phyloP scores from a whole-genome alignment of 2,329 filamentous ascomycete genomes.

The Phyllachora maydis region DNA sequence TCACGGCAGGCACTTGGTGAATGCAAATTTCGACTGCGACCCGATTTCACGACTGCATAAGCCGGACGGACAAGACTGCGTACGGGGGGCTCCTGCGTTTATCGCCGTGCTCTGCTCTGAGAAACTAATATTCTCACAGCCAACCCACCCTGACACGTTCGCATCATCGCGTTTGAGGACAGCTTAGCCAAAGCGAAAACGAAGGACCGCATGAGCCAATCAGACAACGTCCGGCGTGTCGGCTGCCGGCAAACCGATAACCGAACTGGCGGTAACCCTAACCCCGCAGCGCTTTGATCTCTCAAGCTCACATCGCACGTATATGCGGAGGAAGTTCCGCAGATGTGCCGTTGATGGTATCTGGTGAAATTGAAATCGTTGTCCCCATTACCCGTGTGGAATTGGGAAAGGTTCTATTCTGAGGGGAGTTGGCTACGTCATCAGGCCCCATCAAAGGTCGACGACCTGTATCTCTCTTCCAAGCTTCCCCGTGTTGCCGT shows the following conservation, averaged over 20 bases:
- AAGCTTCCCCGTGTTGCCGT: conserved; percentile 27
- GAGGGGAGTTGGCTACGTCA: too few relatives aligned
- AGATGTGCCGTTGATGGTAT: conserved; percentile 57
- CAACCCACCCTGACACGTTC: conserved; percentile 1
- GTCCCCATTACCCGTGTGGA: conserved; percentile 69
- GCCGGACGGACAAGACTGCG: too few relatives aligned
- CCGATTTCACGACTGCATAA: too few relatives aligned
- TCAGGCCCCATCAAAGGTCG: conserved; percentile 14
- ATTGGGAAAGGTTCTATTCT: conserved; percentile 65
- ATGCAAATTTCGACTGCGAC: neutral
- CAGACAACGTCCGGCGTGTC: neutral
- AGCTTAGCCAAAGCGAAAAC: conserved; percentile 7
- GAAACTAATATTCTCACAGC: neutral
- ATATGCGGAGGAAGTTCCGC: conserved; percentile 57
- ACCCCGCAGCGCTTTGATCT: conserved; percentile 14
- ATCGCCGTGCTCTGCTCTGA: neutral
- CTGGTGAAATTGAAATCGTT: conserved; percentile 51
- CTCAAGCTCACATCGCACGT: conserved; percentile 53
- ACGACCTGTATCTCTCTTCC: conserved; percentile 17
- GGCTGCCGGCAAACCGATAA: too few relatives aligned
- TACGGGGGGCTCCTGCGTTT: too few relatives aligned
- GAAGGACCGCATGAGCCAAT: neutral
- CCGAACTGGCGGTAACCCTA: neutral
- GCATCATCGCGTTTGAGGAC: conserved; percentile 6
- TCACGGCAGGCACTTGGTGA: neutral